phyloP scores from a whole-genome alignment of 345 rosid species.

The Kandelia obovata region DNA sequence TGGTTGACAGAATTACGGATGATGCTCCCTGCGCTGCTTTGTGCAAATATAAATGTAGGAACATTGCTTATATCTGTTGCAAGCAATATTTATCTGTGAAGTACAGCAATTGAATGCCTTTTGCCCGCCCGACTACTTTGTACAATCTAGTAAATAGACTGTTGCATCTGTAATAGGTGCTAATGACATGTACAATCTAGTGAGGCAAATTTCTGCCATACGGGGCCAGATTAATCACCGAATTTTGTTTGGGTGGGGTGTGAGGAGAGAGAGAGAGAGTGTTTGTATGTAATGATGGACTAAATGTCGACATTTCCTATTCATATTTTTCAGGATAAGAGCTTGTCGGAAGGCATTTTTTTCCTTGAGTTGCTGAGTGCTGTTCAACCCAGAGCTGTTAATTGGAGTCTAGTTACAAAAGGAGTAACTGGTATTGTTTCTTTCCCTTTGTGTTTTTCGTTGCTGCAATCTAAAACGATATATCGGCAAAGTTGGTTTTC shows the following conservation, averaged over 20 bases:
- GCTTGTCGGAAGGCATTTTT: slow-evolving; percentile 78
- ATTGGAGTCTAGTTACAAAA: slow-evolving; percentile 92
- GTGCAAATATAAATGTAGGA: neutral
- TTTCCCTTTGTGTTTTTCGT: neutral
- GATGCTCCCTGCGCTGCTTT: no score
- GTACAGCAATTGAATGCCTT: neutral
- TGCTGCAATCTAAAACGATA: neutral
- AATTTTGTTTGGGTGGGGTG: no score
- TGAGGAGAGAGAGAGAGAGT: no score
- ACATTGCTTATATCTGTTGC: neutral
- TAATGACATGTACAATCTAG: neutral
- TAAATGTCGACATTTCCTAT: neutral
- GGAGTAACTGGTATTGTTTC: slow-evolving; percentile 62
- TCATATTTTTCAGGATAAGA: slow-evolving; percentile 61
- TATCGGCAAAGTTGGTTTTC: no score
- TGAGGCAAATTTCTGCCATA: neutral
- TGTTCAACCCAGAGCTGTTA: slow-evolving; percentile 84
- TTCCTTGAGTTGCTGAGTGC: slow-evolving; percentile 88
- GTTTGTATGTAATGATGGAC: no score
- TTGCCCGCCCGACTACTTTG: neutral
- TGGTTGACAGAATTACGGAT: neutral
- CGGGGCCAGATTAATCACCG: no score
- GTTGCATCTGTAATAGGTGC: neutral
- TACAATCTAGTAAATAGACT: neutral
- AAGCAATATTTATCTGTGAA: neutral